Conservation (phyloP, 768 basidiomycete genomes). For the Tylopilus sp. region DNA sequence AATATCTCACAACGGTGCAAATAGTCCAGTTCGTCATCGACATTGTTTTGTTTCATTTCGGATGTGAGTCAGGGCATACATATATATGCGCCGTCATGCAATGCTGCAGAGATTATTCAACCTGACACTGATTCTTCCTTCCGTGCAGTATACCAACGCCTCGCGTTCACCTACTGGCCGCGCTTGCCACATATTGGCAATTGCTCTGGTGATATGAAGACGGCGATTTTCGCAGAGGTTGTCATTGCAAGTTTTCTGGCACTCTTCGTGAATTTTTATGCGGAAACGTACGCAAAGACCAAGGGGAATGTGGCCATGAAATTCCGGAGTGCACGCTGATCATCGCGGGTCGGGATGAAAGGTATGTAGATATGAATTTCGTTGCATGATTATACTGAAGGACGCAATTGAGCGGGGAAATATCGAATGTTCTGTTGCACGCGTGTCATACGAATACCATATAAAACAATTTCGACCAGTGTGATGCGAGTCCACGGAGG, state of each 20-base stretch:
- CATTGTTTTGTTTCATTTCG: constrained; percentile 18
- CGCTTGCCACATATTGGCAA: constrained; percentile 24
- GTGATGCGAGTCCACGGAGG: no score
- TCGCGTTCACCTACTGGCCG: constrained; percentile 25
- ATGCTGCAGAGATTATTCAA: no score
- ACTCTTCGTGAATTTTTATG: constrained; percentile 27
- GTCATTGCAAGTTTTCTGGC: constrained; percentile 21
- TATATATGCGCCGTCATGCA: background rate
- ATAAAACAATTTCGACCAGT: no score
- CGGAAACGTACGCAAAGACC: constrained; percentile 18
- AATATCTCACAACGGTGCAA: constrained; percentile 25
- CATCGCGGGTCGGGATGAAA: background rate
- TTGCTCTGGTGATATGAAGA: constrained; percentile 20
- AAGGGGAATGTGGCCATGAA: background rate
- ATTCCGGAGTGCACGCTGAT: background rate
- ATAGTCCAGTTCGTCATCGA: constrained; percentile 26
- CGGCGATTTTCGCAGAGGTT: constrained; percentile 13
- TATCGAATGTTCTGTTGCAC: background rate
- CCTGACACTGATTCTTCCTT: background rate
- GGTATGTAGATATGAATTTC: constrained; percentile 1
- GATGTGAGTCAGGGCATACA: constrained; percentile 24
- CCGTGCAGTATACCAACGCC: constrained; percentile 24
- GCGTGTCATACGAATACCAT: background rate
- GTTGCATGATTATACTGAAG: background rate
- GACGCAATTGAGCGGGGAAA: background rate